Base-by-base conservation (phyloP, 78 protist species). In the Dictyostelium brefeldianum region DNA sequence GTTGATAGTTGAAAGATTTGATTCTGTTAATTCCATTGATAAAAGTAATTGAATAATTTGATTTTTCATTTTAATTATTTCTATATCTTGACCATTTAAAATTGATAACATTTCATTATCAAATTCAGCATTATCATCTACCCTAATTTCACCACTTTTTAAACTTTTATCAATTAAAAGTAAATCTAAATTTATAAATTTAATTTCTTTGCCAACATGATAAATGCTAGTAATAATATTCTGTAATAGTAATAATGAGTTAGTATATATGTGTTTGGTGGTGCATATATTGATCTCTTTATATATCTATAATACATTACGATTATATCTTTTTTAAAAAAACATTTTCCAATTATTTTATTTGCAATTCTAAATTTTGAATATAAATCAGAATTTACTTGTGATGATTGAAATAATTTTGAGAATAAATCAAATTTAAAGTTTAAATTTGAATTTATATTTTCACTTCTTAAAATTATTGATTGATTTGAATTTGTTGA, bases 291-390 rank as follows among this genome's bases (percentile, higher is more conserved):
- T n/a, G n/a, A n/a, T n/a, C n/a, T n/a, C n/a, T n/a, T n/a, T n/a
- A n/a, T n/a, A n/a, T n/a, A n/a, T n/a, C n/a, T n/a, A n/a, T n/a
- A 51, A 51, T 51, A 51, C 10, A 31, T 67, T 67, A 67, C 75
- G 9, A 17, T 17, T 5, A 31, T 27, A 2, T 67, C 48, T 31
- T 31, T 7, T 31, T 67, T 67, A 29, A n/a, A 31, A 67, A 67
- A 67, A 67, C 47, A 67, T 17, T 31, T 31, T 67, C 11, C 41
- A 31, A 67, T 25, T 14, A 67, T 67, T 67, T 67, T 67, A 67
- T 67, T 25, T 31, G 75, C 25, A 3, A 31, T 31, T 12, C 15
- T 31, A 15, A 67, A 67, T 67, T 31, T 67, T 31, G 75, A 64
- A 29, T 0, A 25, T 67, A 67, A 67, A 29, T 67, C 75, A 4